Percentiles rank a stretch among this genome's conserved stretches.
Evolutionary conservation across 2,329 filamentous ascomycete genomes (phyloP).

Genomic region (Rhexocercosporidium sp.): DNA sequence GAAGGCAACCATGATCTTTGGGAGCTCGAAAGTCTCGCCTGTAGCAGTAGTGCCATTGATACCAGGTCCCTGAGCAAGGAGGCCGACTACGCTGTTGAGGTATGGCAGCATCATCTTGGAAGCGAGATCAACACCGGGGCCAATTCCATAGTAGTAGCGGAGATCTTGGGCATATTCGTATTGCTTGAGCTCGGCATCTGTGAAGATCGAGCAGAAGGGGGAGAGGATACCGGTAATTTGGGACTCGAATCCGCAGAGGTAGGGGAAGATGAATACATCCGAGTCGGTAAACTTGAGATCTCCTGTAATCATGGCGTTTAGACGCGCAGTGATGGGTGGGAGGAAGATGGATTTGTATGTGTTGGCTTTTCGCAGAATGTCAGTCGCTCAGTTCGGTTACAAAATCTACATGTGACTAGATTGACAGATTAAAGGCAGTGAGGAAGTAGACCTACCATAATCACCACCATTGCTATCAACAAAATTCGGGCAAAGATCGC

Average conservation of each 20-base stretch:
- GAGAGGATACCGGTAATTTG: conserved; percentile 67
- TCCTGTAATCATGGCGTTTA: conserved; percentile 59
- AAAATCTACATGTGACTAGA: background rate
- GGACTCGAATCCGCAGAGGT: conserved; percentile 74
- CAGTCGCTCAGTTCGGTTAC: background rate
- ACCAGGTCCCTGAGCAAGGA: conserved; percentile 58
- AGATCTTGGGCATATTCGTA: conserved; percentile 74
- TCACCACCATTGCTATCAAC: conserved; percentile 56
- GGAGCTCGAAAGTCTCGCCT: conserved; percentile 54
- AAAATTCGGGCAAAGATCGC: conserved; percentile 67
- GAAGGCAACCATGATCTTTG: conserved; percentile 65
- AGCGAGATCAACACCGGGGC: conserved; percentile 59
- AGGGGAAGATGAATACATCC: conserved; percentile 65
- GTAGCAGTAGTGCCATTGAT: conserved; percentile 53
- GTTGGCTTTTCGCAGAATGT: conserved; percentile 37
- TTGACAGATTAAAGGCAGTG: background rate
- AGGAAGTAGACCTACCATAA: conserved; percentile 33
- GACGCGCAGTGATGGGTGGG: conserved; percentile 57
- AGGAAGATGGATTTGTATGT: conserved; percentile 58
- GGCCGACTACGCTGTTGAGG: conserved; percentile 56
- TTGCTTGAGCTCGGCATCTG: conserved; percentile 62
- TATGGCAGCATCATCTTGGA: conserved; percentile 66
- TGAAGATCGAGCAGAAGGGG: conserved; percentile 67
- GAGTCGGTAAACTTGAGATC: conserved; percentile 57
- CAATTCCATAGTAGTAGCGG: conserved; percentile 70